Conservation (phyloP, 2,329 filamentous ascomycete genomes). For the Colletotrichum scovillei region DNA sequence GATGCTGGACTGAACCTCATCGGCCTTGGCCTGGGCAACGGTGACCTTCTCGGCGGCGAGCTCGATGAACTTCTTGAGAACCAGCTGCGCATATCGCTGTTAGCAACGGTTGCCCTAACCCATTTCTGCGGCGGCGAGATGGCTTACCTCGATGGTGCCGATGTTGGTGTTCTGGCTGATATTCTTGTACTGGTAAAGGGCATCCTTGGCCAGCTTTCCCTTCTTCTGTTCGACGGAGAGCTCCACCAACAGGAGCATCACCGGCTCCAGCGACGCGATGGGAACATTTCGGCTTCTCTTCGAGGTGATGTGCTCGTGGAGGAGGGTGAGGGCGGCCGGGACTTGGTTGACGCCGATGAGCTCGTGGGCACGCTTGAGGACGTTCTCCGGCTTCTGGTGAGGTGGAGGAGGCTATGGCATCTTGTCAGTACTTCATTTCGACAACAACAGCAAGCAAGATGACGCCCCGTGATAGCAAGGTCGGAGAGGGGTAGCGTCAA, state of each 20-base stretch:
- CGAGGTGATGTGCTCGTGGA: slow-evolving; percentile 99
- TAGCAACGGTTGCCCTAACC: slow-evolving; percentile 12
- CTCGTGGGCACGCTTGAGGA: slow-evolving; percentile 97
- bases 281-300: slow-evolving; percentile 98
- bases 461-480: slow-evolving; percentile 68
- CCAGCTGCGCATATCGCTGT: slow-evolving; percentile 65
- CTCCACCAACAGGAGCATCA: slow-evolving; percentile 98
- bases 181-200: slow-evolving; percentile 99
- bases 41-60: slow-evolving; percentile 96
- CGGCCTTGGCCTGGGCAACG: slow-evolving; percentile 93
- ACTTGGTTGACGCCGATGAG: slow-evolving; percentile 97
- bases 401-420: slow-evolving; percentile 84
- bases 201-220: slow-evolving; percentile 98
- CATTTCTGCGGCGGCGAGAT: not conserved
- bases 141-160: slow-evolving; percentile 87
- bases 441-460: slow-evolving; percentile 30
- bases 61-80: slow-evolving; percentile 98
- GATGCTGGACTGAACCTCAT: slow-evolving; percentile 90
- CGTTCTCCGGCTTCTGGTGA: slow-evolving; percentile 98
- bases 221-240: slow-evolving; percentile 97
- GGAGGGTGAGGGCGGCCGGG: slow-evolving; percentile 89
- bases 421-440: slow-evolving; percentile 34
- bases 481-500: slow-evolving; percentile 47
- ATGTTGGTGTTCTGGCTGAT: slow-evolving; percentile 99
- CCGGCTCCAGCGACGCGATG: slow-evolving; percentile 94